Evolutionary conservation across 495 filamentous ascomycete species (phyloP).

Genomic region (Aspergillus saccharolyticus): DNA sequence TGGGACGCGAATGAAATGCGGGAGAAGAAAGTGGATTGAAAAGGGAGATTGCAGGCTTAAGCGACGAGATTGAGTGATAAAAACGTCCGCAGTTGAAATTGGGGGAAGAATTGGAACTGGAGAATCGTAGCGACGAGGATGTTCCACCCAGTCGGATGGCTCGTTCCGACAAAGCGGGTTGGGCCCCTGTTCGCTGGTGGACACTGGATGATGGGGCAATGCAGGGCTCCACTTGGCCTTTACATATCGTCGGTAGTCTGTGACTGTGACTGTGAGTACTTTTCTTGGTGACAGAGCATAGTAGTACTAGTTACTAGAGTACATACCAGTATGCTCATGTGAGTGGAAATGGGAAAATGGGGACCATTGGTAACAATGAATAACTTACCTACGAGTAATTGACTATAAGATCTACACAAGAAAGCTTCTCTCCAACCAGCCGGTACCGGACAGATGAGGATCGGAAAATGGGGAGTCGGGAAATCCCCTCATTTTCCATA

Average conservation of each 20-base stretch:
- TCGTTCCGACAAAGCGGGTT: constrained; percentile 3
- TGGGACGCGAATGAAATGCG: not conserved
- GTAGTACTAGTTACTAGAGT: no score
- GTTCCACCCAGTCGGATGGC: not conserved
- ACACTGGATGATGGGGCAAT: not conserved
- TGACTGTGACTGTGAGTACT: no score
- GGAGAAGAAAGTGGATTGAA: not conserved
- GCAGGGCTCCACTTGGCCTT: not conserved
- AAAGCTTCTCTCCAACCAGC: not conserved
- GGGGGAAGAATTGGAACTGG: not conserved
- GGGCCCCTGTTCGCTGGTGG: not conserved
- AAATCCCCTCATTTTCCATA: not conserved
- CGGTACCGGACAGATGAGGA: not conserved
- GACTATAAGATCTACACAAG: no score
- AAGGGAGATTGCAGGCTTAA: not conserved
- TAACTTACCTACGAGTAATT: no score
- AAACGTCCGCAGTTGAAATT: no score
- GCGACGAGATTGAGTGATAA: no score
- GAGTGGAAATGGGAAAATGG: not conserved
- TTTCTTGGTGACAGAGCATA: no score
- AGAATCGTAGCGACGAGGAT: not conserved
- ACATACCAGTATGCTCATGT: no score
- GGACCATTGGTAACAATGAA: no score
- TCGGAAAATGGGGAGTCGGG: not conserved
- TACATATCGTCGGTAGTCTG: no score